Evolutionary conservation across 495 filamentous ascomycete species (phyloP).

Genomic region (Filosporella fistucella): DNA sequence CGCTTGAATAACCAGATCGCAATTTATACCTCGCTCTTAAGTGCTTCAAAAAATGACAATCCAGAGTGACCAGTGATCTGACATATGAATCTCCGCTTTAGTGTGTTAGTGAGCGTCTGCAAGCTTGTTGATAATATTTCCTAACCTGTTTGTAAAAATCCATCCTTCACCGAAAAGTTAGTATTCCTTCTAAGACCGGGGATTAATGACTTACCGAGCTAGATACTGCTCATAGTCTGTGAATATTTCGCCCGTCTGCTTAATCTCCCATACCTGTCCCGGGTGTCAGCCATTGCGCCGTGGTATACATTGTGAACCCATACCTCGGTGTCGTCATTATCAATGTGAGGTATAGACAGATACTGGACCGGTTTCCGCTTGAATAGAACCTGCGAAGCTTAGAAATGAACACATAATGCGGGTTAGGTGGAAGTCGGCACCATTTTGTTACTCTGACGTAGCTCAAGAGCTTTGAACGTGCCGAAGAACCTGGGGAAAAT

Average conservation of each 20-base stretch:
- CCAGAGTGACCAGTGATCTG: slow-evolving; percentile 92
- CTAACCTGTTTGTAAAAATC: slow-evolving; percentile 90
- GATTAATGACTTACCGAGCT: slow-evolving; percentile 52
- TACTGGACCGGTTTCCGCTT: slow-evolving; percentile 95
- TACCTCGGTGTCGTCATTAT: slow-evolving; percentile 80
- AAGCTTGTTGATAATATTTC: slow-evolving; percentile 2
- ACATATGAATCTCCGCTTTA: slow-evolving; percentile 82
- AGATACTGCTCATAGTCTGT: slow-evolving; percentile 85
- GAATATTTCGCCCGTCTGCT: slow-evolving; percentile 87
- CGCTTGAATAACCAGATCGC: background rate
- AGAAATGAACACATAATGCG: slow-evolving; percentile 10
- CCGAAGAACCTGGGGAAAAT: slow-evolving; percentile 15
- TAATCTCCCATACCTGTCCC: slow-evolving; percentile 82
- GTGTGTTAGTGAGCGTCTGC: slow-evolving; percentile 13
- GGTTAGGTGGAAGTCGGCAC: slow-evolving; percentile 22
- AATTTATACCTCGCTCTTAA: slow-evolving; percentile 80
- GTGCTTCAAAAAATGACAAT: slow-evolving; percentile 89
- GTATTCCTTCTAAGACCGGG: slow-evolving; percentile 5
- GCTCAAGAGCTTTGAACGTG: slow-evolving; percentile 5
- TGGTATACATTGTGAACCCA: slow-evolving; percentile 14
- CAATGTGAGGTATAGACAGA: slow-evolving; percentile 63
- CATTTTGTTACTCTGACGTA: slow-evolving; percentile 24
- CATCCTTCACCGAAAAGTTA: slow-evolving; percentile 49
- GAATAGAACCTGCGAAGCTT: slow-evolving; percentile 69
- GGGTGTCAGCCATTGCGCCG: slow-evolving; percentile 15